Evolutionary conservation across 192 early-diverging fungal genomes (phyloP), one percentile per base, ranked within the genome.

Genomic region (Entomortierella lignicola): DNA sequence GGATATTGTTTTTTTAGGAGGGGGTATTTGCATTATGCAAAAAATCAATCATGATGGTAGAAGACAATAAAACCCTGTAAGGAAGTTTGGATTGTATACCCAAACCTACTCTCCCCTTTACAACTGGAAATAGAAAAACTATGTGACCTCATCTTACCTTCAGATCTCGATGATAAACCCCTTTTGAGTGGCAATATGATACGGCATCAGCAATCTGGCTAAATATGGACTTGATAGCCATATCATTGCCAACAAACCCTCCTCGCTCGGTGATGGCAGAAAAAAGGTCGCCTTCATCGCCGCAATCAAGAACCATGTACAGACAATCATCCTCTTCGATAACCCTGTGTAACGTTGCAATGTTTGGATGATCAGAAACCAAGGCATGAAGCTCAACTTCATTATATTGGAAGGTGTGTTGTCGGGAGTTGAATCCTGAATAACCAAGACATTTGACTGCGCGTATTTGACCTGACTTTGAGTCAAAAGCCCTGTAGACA

Each of bases 221-320:
- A 55, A 79, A 79, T 48, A 66, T 66, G 8, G 61, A 82, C 17
- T 93, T 92, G 52, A 95, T 89, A 31, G 93, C 93, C 21, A 81
- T 55, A 69, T 97, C 95, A 29, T 89, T 89, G 68, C 85, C 83
- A 18, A 88, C 65, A 41, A 94, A 91, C 23, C 86, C 89, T 48
- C 93, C 92, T 13, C 91, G 87, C 30, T 88, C 89, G 11, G 96
- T 94, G 68, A 99, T 98, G 31, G 89, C 90, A 42, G 94, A 94
- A 82, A 99, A 99, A 37, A 99, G 82, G 86, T 99, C 97, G 30
- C 97, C 96, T 32, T 94, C 96, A 21, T 85, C 85, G 7, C 93
- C 94, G 57, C 87, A 89, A 84, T 94, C 92, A 70, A 94, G 85
- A 37, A 92, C 83, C 55, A 94, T 82, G 66, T 90, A 90, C 44